Conservation (phyloP, 192 early-diverging fungal species). For the Lobulomyces angularis region DNA sequence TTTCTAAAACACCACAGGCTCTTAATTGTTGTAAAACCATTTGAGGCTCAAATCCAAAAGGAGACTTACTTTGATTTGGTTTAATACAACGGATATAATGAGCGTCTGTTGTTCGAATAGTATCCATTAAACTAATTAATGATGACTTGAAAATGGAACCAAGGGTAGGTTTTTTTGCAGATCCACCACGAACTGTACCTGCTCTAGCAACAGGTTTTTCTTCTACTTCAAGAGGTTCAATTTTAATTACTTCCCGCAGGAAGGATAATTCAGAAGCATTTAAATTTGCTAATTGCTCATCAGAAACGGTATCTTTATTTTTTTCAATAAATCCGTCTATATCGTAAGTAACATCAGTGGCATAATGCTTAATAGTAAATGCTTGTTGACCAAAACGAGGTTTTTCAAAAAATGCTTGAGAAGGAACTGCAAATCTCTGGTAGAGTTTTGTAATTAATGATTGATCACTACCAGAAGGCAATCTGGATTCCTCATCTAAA, state of each 20-base stretch:
- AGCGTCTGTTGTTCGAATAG: slow-evolving; percentile 80
- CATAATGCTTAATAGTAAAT: slow-evolving; percentile 94
- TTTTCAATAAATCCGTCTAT: slow-evolving; percentile 94
- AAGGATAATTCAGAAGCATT: slow-evolving; percentile 67
- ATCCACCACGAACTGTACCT: slow-evolving; percentile 23
- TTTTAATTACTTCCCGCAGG: slow-evolving; percentile 65
- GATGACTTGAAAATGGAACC: slow-evolving; percentile 96
- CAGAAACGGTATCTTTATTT: slow-evolving; percentile 95
- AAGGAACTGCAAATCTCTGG: slow-evolving; percentile 57
- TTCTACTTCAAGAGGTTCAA: slow-evolving; percentile 28
- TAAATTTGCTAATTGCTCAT: slow-evolving; percentile 72
- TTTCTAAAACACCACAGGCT: slow-evolving; percentile 98
- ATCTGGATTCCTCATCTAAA: slow-evolving; percentile 81
- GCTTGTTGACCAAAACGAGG: slow-evolving; percentile 76
- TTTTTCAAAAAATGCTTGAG: slow-evolving; percentile 71
- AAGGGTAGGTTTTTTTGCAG: slow-evolving; percentile 73
- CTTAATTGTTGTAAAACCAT: slow-evolving; percentile 90
- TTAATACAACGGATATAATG: slow-evolving; percentile 99
- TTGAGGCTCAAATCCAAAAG: slow-evolving; percentile 85
- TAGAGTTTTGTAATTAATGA: slow-evolving; percentile 84
- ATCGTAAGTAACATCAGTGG: slow-evolving; percentile 85
- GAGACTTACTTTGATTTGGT: slow-evolving; percentile 86
- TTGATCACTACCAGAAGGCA: slow-evolving; percentile 78
- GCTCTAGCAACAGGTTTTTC: slow-evolving; percentile 12
- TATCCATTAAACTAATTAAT: slow-evolving; percentile 87